phyloP scores from a whole-genome alignment of 306 rosid species.

The Lablab purpureus region DNA sequence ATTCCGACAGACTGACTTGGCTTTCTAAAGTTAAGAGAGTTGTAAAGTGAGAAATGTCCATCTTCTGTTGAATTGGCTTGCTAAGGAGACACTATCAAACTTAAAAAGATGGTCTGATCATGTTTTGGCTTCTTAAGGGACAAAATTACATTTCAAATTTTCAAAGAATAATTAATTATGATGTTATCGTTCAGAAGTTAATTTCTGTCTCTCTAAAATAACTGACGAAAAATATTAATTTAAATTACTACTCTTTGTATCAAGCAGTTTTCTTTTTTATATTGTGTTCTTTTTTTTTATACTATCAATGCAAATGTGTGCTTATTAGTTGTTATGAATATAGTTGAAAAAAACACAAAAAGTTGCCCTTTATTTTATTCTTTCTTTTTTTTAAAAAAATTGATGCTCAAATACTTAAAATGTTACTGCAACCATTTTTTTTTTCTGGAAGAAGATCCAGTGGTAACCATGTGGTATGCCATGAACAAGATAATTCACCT shows the following conservation, averaged over 20 bases:
- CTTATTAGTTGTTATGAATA: background rate
- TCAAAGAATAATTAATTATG: no score
- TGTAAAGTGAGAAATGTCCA: no score
- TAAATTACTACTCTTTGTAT: conserved; percentile 1
- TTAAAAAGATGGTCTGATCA: no score
- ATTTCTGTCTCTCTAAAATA: no score
- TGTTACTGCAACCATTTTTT: conserved; percentile 17
- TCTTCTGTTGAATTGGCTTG: no score
- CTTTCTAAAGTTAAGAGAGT: no score
- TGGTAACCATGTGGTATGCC: conserved; percentile 47
- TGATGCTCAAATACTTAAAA: background rate
- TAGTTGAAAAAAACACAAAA: background rate
- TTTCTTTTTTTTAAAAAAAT: background rate
- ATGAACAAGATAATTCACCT: conserved; percentile 67
- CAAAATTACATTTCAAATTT: no score
- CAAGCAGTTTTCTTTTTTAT: background rate
- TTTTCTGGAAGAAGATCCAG: conserved; percentile 7
- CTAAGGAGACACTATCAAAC: no score
- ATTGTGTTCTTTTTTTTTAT: background rate
- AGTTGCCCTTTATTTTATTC: background rate
- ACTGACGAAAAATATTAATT: background rate
- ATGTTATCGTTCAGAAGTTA: no score
- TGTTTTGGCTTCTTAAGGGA: no score
- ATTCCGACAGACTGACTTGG: no score
- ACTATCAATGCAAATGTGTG: background rate